Percentiles rank a stretch among this genome's conserved stretches.
phyloP scores from a whole-genome alignment of 2,329 filamentous ascomycete species.

The Stemphylium vesicarium region DNA sequence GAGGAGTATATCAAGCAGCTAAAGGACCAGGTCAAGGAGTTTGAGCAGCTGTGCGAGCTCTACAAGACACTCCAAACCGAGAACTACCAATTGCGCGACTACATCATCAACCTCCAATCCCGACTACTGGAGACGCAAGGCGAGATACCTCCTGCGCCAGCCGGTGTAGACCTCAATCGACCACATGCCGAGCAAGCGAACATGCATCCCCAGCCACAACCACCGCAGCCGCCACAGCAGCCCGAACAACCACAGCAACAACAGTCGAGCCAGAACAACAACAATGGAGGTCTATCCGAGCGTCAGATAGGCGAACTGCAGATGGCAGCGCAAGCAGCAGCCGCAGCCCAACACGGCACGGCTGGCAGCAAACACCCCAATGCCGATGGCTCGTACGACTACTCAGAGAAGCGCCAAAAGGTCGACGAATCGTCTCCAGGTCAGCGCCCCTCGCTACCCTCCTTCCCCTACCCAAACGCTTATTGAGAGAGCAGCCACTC shows the following conservation, averaged over 20 bases:
- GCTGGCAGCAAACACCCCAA: slow-evolving; percentile 43
- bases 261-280: slow-evolving; percentile 29
- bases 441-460: slow-evolving; percentile 35
- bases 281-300: slow-evolving; percentile 45
- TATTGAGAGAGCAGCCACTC: slow-evolving; percentile 40
- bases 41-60: slow-evolving; percentile 73
- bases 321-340: slow-evolving; percentile 47
- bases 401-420: slow-evolving; percentile 47
- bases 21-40: slow-evolving; percentile 89
- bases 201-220: slow-evolving; percentile 27
- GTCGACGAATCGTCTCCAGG: slow-evolving; percentile 43
- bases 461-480: slow-evolving; percentile 37
- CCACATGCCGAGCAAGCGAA: slow-evolving; percentile 50
- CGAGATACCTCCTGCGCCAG: slow-evolving; percentile 82
- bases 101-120: slow-evolving; percentile 88
- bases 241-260: slow-evolving; percentile 30
- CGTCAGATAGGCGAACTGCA: slow-evolving; percentile 43
- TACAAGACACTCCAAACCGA: slow-evolving; percentile 85
- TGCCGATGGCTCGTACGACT: slow-evolving; percentile 41
- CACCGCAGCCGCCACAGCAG: slow-evolving; percentile 28
- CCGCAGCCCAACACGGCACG: slow-evolving; percentile 42
- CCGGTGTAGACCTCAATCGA: slow-evolving; percentile 74
- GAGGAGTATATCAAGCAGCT: slow-evolving; percentile 98
- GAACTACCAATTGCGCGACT: slow-evolving; percentile 89
- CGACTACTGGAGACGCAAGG: slow-evolving; percentile 82